These are phyloP conservation scores for Ceratobasidium sp. DNA, from an alignment of 1,284 basidiomycete species.

Conservation along the genomic window DNA sequence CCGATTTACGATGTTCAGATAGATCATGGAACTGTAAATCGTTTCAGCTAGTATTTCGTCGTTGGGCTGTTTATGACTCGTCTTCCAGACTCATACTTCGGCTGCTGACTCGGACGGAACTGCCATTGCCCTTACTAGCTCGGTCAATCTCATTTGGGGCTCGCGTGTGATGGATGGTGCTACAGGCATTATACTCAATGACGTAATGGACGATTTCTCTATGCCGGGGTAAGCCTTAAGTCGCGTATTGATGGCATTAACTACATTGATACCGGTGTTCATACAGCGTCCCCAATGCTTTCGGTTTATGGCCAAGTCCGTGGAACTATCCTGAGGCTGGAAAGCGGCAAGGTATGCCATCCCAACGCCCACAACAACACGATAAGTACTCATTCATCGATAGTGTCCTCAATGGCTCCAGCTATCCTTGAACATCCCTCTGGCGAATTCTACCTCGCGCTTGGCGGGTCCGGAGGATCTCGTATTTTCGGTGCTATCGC, in stretches of 20 bases:
- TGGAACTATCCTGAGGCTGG: constrained; percentile 61
- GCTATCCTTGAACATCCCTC: constrained; percentile 80
- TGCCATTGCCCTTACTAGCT: constrained; percentile 86
- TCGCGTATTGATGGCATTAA: constrained; percentile 73
- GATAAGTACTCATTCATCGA: neutral
- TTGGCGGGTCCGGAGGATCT: constrained; percentile 90
- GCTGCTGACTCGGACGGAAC: constrained; percentile 85
- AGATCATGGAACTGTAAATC: constrained; percentile 87
- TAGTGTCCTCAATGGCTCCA: constrained; percentile 85
- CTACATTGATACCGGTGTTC: neutral
- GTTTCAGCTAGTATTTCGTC: constrained; percentile 6
- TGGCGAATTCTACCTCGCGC: constrained; percentile 74
- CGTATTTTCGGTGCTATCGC: constrained; percentile 85
- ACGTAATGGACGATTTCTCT: constrained; percentile 65
- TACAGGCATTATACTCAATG: constrained; percentile 85
- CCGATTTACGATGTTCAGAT: constrained; percentile 79
- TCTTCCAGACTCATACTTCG: constrained; percentile 78
- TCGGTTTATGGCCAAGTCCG: constrained; percentile 86
- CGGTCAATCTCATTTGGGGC: constrained; percentile 77
- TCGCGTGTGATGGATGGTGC: constrained; percentile 56
- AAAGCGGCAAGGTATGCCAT: constrained; percentile 39
- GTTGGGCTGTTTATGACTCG: constrained; percentile 16
- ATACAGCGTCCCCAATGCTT: constrained; percentile 75
- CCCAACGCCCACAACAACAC: too few relatives aligned
- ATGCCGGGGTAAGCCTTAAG: constrained; percentile 49